phyloP scores from a whole-genome alignment of 108 stramenopile species.

The Ochromonas danica region DNA sequence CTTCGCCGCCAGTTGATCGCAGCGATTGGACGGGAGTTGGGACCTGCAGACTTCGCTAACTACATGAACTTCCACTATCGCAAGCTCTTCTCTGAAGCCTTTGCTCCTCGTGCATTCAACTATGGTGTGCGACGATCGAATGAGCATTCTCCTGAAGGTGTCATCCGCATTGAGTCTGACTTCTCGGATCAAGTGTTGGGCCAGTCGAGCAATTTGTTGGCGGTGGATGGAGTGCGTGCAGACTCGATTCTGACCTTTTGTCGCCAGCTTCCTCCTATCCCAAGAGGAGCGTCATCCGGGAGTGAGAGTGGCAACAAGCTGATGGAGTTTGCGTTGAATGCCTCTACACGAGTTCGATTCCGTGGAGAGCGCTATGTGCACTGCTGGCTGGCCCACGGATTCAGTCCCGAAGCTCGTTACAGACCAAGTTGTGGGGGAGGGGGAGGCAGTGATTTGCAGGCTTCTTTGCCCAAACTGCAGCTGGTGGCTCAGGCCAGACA shows the following conservation, averaged over 20 bases:
- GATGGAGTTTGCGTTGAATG: constrained; percentile 18
- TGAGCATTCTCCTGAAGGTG: constrained; percentile 9
- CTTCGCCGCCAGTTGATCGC: not conserved
- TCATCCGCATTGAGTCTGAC: constrained; percentile 1
- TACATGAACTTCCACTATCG: constrained; percentile 18
- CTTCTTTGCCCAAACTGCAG: not conserved
- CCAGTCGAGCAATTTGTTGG: too few relatives aligned
- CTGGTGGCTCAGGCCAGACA: not conserved
- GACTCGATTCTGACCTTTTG: too few relatives aligned
- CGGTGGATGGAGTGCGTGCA: too few relatives aligned
- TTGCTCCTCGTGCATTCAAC: not conserved
- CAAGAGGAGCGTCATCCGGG: not conserved
- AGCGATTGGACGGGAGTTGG: not conserved
- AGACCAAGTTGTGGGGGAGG: too few relatives aligned
- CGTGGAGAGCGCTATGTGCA: not conserved
- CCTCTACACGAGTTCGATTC: not conserved
- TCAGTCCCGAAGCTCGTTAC: too few relatives aligned
- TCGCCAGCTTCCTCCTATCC: too few relatives aligned
- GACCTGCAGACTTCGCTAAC: not conserved
- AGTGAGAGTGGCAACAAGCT: not conserved
- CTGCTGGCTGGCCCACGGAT: not conserved
- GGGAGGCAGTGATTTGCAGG: too few relatives aligned
- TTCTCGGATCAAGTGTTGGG: too few relatives aligned
- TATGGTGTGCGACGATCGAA: not conserved
- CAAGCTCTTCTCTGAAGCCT: not conserved